phyloP scores from a whole-genome alignment of 352 stramenopile species.

The Globisporangium megalacanthum region DNA sequence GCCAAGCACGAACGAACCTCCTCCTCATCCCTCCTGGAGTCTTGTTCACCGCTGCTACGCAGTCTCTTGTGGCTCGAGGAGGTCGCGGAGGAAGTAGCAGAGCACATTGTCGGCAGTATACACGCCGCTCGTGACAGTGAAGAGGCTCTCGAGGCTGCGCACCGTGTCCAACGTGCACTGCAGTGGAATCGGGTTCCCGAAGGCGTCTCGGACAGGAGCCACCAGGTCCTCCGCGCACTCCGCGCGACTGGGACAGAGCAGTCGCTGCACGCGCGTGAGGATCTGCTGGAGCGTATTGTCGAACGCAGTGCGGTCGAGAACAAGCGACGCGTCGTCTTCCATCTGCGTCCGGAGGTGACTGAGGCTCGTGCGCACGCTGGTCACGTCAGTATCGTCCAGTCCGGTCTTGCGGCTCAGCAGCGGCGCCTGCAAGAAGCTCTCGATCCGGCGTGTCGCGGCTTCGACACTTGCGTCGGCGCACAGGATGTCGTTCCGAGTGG shows the following conservation, averaged over 20 bases:
- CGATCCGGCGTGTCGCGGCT: conserved; percentile 22
- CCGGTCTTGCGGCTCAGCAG: conserved; percentile 44
- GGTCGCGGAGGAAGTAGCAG: conserved; percentile 69
- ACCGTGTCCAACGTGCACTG: conserved; percentile 42
- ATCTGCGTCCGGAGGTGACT: conserved; percentile 49
- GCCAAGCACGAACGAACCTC: not conserved
- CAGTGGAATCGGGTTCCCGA: conserved; percentile 41
- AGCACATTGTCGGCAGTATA: conserved; percentile 44
- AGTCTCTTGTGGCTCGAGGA: conserved; percentile 27
- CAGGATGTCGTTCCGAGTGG: conserved; percentile 29
- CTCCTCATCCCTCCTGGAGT: not conserved
- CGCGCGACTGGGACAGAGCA: conserved; percentile 21
- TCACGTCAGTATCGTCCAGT: conserved; percentile 24
- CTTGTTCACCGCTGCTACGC: not conserved
- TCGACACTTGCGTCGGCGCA: conserved; percentile 15
- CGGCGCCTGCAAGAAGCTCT: conserved; percentile 42
- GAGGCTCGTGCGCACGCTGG: conserved; percentile 24
- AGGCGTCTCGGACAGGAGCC: conserved; percentile 23
- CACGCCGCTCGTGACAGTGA: conserved; percentile 35
- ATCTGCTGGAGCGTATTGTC: conserved; percentile 19
- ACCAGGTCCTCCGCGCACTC: not conserved
- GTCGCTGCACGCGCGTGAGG: conserved; percentile 28
- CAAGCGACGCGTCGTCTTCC: conserved; percentile 59
- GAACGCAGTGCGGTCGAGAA: conserved; percentile 37
- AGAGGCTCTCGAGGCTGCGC: conserved; percentile 38